A percentile compares a stretch with the other conserved stretches of the same genome.
These are phyloP conservation scores for Poa pratensis DNA, from an alignment of 176 grass and related monocot genomes.

Conservation along the genomic window DNA sequence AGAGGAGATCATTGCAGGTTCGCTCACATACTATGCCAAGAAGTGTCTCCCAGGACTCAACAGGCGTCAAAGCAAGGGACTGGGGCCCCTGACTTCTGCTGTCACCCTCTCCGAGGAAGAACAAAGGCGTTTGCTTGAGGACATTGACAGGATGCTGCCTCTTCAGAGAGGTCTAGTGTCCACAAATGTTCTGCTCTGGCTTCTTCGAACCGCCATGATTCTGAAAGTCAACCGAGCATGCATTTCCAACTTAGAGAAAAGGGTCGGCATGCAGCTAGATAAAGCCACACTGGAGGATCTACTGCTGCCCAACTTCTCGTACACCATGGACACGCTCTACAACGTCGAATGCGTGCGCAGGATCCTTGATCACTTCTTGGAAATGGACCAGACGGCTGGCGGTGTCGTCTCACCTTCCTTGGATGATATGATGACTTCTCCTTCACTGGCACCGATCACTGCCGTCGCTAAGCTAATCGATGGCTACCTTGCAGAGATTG, in stretches of 20 bases:
- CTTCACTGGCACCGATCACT: conserved; percentile 23
- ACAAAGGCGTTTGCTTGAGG: conserved; percentile 47
- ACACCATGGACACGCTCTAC: conserved; percentile 67
- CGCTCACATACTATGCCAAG: conserved; percentile 42
- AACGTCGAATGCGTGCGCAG: conserved; percentile 67
- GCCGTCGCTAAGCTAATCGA: conserved; percentile 58
- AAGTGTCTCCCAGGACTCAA: conserved; percentile 43
- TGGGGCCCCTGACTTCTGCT: neutral
- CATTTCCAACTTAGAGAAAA: conserved; percentile 58
- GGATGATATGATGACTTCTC: conserved; percentile 42
- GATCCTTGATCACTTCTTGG: conserved; percentile 69
- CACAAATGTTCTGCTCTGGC: conserved; percentile 48
- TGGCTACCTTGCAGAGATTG: conserved; percentile 73
- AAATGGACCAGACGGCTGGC: conserved; percentile 46
- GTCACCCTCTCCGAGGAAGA: conserved; percentile 39
- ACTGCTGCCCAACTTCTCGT: conserved; percentile 43
- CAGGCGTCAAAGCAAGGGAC: conserved; percentile 38
- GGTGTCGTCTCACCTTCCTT: conserved; percentile 7
- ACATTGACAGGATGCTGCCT: conserved; percentile 50
- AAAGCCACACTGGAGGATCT: conserved; percentile 53
- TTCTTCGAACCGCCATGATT: conserved; percentile 49
- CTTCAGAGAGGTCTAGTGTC: conserved; percentile 30
- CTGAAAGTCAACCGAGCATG: conserved; percentile 43
- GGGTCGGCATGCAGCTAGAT: conserved; percentile 53
- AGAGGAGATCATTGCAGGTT: conserved; percentile 27